Base-by-base conservation (phyloP, 1,284 basidiomycete species). In the Sanguinoderma infundibulare region DNA sequence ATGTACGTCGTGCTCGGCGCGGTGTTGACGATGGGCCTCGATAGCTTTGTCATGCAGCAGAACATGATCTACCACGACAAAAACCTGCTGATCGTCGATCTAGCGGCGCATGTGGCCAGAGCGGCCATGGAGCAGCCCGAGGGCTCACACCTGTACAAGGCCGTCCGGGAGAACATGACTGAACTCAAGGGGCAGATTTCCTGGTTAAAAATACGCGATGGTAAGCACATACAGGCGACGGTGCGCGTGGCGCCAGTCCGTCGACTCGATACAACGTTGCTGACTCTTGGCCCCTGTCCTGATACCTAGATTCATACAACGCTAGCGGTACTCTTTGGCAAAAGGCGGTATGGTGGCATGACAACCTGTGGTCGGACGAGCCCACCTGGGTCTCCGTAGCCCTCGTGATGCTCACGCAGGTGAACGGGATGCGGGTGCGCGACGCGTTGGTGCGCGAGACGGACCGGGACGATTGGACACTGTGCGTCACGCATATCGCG, bases 291-390 rank as follows among this genome's bases (percentile, higher is more conserved):
- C n/a, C n/a, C n/a, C n/a, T n/a, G n/a, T n/a, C 2, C 17, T 12
- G 15, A 10, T 39, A 14, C 22, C 1, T 22, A 56, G 55, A 35
- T 28, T 26, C 36, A 28, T 57, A 57, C 35, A 4, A 50, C n/a
- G 42, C 38, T 12, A n/a, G n/a, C n/a, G 40, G 24, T 7, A 42
- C 42, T 36, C 24, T 57, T 12, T 20, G 38, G 24, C 50, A 42
- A 6, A 61, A 61, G 14, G 34, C 38, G 4, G 20, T 51, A 15
- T 61, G 60, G 60, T 61, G 60, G 60, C 55, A 56, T 15, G 53
- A 56, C 50, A 55, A 61, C 30, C 15, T 56, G 4, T 61, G 60
- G 60, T 57, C 60, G 2, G 42, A 57, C 22, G 38, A 42, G 5
- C 1, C 39, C 9, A 52, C 50, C 3, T 57, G 60, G 60, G 9